Conservation (phyloP, 2,329 filamentous ascomycete species). For the Torrubiella hemipterigena region DNA sequence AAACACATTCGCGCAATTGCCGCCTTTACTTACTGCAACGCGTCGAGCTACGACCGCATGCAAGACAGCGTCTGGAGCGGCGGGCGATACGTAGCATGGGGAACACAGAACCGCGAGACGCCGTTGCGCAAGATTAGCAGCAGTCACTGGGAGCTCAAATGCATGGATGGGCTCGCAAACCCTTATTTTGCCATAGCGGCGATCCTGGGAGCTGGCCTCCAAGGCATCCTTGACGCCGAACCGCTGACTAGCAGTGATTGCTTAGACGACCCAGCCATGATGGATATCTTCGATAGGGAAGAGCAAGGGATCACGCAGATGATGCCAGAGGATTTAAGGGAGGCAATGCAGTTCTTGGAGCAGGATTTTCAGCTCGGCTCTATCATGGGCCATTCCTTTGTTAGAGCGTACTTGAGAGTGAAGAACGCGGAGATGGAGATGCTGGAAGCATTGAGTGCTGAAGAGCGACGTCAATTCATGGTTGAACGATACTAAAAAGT, state of each 20-base stretch:
- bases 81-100: slow-evolving; percentile 71
- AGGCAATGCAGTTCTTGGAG: slow-evolving; percentile 40
- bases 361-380: slow-evolving; percentile 32
- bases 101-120: slow-evolving; percentile 67
- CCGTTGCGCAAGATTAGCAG: slow-evolving; percentile 55
- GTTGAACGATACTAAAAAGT: no score
- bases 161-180: slow-evolving; percentile 69
- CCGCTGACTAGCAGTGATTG: slow-evolving; percentile 41
- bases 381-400: slow-evolving; percentile 35
- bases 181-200: slow-evolving; percentile 49
- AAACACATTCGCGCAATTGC: slow-evolving; percentile 52
- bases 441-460: no score
- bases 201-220: slow-evolving; percentile 18
- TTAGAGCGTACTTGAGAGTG: slow-evolving; percentile 43
- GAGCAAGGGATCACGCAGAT: slow-evolving; percentile 39
- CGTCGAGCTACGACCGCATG: slow-evolving; percentile 57
- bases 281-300: slow-evolving; percentile 34
- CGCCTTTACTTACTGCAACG: slow-evolving; percentile 56
- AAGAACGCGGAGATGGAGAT: slow-evolving; percentile 45
- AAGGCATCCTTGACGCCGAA: slow-evolving; percentile 15
- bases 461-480: no score
- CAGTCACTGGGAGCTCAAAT: slow-evolving; percentile 69
- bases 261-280: slow-evolving; percentile 35
- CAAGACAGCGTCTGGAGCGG: slow-evolving; percentile 63
- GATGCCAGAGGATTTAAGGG: slow-evolving; percentile 41